Percentiles rank a stretch among this genome's conserved stretches.
Conservation (phyloP, 345 rosid species). For the Camelina laxa region DNA sequence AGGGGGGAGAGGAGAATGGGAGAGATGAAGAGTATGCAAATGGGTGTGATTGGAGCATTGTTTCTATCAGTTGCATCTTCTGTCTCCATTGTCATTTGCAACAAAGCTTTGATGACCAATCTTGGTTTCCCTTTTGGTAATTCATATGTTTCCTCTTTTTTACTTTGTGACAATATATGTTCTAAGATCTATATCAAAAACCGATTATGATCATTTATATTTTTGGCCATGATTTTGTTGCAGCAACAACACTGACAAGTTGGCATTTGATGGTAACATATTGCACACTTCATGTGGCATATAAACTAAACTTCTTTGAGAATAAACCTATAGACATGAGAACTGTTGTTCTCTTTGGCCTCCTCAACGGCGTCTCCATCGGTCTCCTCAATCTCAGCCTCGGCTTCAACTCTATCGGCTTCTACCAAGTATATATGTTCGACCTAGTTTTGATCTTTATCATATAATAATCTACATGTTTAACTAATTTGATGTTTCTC, state of each 20-base stretch:
- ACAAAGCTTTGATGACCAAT: slow-evolving; percentile 98
- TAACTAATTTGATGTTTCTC: slow-evolving; percentile 14
- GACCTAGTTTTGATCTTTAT: not conserved
- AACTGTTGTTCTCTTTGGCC: slow-evolving; percentile 91
- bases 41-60: slow-evolving; percentile 91
- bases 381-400: slow-evolving; percentile 95
- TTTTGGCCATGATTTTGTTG: slow-evolving; percentile 20
- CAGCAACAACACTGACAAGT: slow-evolving; percentile 95
- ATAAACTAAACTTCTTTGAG: slow-evolving; percentile 79
- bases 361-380: slow-evolving; percentile 93
- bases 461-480: slow-evolving; percentile 4
- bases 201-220: not conserved
- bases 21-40: slow-evolving; percentile 79
- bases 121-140: slow-evolving; percentile 99
- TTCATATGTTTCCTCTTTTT: slow-evolving; percentile 15
- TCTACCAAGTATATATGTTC: slow-evolving; percentile 70
- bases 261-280: slow-evolving; percentile 98
- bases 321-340: slow-evolving; percentile 78
- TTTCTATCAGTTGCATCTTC: slow-evolving; percentile 97
- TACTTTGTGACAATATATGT: not conserved
- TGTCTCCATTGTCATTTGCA: slow-evolving; percentile 98
- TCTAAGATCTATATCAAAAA: not conserved
- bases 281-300: slow-evolving; percentile 88
- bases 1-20: slow-evolving; percentile 60
- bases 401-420: slow-evolving; percentile 97